Percentiles rank a stretch among this genome's conserved stretches.
Evolutionary conservation across 2,329 filamentous ascomycete species (phyloP).

Genomic region (Aspergillus sp.): DNA sequence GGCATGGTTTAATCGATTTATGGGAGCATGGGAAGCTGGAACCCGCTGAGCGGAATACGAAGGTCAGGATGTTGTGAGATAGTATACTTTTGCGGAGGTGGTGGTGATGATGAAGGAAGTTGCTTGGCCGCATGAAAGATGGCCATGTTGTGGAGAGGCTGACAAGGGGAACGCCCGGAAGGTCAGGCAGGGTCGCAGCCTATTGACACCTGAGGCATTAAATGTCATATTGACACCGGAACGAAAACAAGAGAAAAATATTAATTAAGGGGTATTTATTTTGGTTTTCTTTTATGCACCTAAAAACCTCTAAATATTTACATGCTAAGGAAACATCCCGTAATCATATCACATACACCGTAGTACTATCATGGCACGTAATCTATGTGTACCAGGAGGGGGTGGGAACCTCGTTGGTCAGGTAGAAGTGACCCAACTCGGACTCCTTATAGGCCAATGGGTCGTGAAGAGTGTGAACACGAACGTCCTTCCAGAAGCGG

Average conservation of each 20-base stretch:
- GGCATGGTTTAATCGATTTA: constrained; percentile 54
- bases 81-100: too few relatives aligned
- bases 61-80: too few relatives aligned
- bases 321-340: neutral
- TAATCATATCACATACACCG: neutral
- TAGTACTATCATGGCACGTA: neutral
- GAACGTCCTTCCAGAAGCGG: constrained; percentile 57
- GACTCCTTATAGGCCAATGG: constrained; percentile 60
- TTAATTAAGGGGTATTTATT: neutral
- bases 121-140: neutral
- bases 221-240: too few relatives aligned
- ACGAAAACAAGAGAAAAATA: neutral
- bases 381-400: constrained; percentile 55
- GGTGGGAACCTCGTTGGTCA: constrained; percentile 51
- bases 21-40: constrained; percentile 26
- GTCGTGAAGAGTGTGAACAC: constrained; percentile 59
- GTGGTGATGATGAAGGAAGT: neutral
- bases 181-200: neutral
- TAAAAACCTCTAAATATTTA: neutral
- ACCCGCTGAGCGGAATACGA: constrained; percentile 5
- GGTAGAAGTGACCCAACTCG: constrained; percentile 51
- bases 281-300: neutral
- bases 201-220: neutral
- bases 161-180: neutral
- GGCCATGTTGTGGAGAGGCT: neutral